Conservation (phyloP, 139 green algal genomes). For the Chlamydomonas schloesseri region DNA sequence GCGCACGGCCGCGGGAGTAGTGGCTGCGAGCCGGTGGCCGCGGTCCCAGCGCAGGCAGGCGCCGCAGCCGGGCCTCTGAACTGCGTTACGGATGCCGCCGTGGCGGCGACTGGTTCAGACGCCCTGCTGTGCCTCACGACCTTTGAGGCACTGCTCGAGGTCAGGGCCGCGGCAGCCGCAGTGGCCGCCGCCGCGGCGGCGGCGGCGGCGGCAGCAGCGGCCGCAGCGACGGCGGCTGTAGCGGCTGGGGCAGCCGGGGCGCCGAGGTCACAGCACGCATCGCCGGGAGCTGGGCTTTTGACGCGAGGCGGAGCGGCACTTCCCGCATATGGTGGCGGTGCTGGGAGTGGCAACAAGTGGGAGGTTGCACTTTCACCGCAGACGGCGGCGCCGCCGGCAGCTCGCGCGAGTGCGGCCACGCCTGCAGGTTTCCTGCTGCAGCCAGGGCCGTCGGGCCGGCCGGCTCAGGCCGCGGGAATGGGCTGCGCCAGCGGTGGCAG, state of each 20-base stretch:
- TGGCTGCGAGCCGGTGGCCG: not conserved
- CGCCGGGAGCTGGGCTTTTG: too few species aligned
- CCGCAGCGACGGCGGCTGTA: not conserved
- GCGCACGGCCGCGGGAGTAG: not conserved
- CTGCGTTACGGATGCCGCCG: not conserved
- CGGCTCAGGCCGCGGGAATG: too few species aligned
- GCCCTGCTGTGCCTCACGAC: conserved; percentile 13
- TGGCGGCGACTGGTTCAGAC: not conserved
- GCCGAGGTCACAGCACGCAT: too few species aligned
- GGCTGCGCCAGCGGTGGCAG: too few species aligned
- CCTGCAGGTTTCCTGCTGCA: not conserved
- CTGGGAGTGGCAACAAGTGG: not conserved
- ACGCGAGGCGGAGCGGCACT: too few species aligned
- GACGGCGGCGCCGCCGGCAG: too few species aligned
- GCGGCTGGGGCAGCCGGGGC: not conserved
- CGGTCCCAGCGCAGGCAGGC: too few species aligned
- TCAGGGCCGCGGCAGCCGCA: not conserved
- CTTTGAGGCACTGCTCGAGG: conserved; percentile 3
- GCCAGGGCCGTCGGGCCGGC: too few species aligned
- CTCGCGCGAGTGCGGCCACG: too few species aligned
- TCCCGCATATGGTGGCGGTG: too few species aligned
- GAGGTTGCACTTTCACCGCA: not conserved
- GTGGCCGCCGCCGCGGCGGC: not conserved
- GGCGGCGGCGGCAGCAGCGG: not conserved
- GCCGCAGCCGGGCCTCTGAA: too few species aligned